These are phyloP conservation scores for Hansenula lynferdii DNA, from an alignment of 1,139 yeast species.

Conservation along the genomic window DNA sequence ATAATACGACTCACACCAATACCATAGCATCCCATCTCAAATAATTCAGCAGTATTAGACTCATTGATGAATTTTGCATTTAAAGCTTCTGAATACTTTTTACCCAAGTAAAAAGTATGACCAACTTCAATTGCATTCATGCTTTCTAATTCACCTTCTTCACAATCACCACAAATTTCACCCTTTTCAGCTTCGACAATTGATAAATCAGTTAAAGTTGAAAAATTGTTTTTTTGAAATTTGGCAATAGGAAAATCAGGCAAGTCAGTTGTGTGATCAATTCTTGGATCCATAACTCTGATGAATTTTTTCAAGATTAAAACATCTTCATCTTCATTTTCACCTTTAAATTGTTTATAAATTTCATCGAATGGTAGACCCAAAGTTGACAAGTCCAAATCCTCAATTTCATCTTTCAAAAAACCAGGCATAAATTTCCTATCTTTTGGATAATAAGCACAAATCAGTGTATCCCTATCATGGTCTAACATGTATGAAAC, in stretches of 20 bases:
- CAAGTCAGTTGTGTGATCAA: conserved; percentile 52
- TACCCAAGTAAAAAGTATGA: conserved; percentile 86
- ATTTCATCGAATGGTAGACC: conserved; percentile 26
- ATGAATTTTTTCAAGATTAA: conserved; percentile 47
- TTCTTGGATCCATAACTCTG: conserved; percentile 64
- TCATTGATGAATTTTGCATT: conserved; percentile 48
- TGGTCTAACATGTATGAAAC: conserved; percentile 50
- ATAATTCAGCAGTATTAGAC: conserved; percentile 32
- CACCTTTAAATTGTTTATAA: conserved; percentile 28
- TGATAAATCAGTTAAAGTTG: conserved; percentile 58
- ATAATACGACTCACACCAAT: conserved; percentile 86
- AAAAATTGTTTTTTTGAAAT: conserved; percentile 57
- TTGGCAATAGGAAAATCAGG: conserved; percentile 63
- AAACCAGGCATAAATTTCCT: conserved; percentile 49
- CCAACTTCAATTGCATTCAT: conserved; percentile 84
- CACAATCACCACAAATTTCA: conserved; percentile 69
- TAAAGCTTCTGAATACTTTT: conserved; percentile 67
- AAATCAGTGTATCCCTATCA: conserved; percentile 52
- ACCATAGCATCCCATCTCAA: conserved; percentile 95
- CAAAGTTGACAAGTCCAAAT: conserved; percentile 34
- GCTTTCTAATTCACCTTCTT: conserved; percentile 43
- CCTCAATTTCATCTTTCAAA: conserved; percentile 45
- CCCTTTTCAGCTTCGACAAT: conserved; percentile 65
- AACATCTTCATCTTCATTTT: conserved; percentile 32
- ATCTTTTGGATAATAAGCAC: conserved; percentile 62